These are phyloP conservation scores for Acanthamoeba culbertsoni DNA, from an alignment of 208 protist genomes.

Conservation along the genomic window DNA sequence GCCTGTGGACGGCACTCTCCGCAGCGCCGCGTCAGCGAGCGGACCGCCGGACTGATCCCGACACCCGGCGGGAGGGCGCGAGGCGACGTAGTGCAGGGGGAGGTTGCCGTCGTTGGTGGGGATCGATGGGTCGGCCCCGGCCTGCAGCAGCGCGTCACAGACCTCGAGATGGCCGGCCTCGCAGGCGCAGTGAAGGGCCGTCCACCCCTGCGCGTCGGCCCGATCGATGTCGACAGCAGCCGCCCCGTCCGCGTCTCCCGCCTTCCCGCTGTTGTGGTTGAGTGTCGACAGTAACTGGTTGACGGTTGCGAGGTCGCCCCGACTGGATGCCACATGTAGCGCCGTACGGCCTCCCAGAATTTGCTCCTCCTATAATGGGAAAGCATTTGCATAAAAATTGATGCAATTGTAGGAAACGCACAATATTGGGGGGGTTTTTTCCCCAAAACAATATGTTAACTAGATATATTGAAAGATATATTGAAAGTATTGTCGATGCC, in stretches of 20 bases:
- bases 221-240: not conserved
- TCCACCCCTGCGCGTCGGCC: constrained; percentile 31
- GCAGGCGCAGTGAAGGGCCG: constrained; percentile 39
- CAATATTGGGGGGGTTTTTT: too few relatives aligned
- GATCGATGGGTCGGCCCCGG: not conserved
- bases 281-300: not conserved
- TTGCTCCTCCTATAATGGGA: not conserved
- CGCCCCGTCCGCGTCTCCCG: not conserved
- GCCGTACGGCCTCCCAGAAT: not conserved
- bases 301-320: not conserved
- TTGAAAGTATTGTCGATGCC: too few relatives aligned
- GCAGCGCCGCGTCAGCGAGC: not conserved
- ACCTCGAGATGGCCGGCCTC: constrained; percentile 5
- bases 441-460: too few relatives aligned
- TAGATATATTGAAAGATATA: too few relatives aligned
- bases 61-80: not conserved
- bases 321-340: not conserved
- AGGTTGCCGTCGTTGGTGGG: constrained; percentile 41
- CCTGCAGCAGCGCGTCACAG: not conserved
- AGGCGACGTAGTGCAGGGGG: constrained; percentile 42
- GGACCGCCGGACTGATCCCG: not conserved
- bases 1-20: not conserved
- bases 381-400: too few relatives aligned
- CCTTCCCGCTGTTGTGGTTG: not conserved
- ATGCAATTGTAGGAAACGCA: too few relatives aligned